Evolutionary conservation across 768 basidiomycete genomes (phyloP).

Genomic region (Boletus insuetus): DNA sequence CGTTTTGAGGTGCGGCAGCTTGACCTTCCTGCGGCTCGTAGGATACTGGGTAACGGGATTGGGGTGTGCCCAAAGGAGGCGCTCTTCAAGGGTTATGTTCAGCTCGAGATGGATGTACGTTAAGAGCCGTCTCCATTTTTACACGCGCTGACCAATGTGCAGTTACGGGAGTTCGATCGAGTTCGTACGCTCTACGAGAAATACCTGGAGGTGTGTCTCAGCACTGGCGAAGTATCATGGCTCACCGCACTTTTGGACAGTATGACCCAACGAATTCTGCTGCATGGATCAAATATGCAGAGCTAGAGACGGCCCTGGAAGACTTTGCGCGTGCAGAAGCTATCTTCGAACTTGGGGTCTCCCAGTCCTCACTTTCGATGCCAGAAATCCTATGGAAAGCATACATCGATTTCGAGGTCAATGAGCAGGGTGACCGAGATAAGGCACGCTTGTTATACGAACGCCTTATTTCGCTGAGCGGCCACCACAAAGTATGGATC

Average conservation of each 20-base stretch:
- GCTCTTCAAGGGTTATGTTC: slow-evolving; percentile 94
- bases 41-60: slow-evolving; percentile 84
- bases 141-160: slow-evolving; percentile 7
- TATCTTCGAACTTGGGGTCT: slow-evolving; percentile 89
- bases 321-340: slow-evolving; percentile 88
- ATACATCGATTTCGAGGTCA: slow-evolving; percentile 94
- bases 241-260: slow-evolving; percentile 33
- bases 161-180: slow-evolving; percentile 94
- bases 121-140: neutral
- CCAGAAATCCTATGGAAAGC: slow-evolving; percentile 94
- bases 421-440: slow-evolving; percentile 84
- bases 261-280: slow-evolving; percentile 88
- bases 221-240: neutral
- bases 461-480: slow-evolving; percentile 77
- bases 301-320: slow-evolving; percentile 83
- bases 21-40: slow-evolving; percentile 81
- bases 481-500: slow-evolving; percentile 97
- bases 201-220: slow-evolving; percentile 73
- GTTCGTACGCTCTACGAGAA: slow-evolving; percentile 91
- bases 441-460: slow-evolving; percentile 85
- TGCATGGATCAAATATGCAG: slow-evolving; percentile 96
- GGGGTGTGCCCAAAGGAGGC: slow-evolving; percentile 97
- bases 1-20: slow-evolving; percentile 87
- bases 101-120: slow-evolving; percentile 84
- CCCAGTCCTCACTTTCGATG: slow-evolving; percentile 86